These are phyloP conservation scores for Umbelopsis isabellina DNA, from an alignment of 192 early-diverging fungal genomes.

Conservation along the genomic window DNA sequence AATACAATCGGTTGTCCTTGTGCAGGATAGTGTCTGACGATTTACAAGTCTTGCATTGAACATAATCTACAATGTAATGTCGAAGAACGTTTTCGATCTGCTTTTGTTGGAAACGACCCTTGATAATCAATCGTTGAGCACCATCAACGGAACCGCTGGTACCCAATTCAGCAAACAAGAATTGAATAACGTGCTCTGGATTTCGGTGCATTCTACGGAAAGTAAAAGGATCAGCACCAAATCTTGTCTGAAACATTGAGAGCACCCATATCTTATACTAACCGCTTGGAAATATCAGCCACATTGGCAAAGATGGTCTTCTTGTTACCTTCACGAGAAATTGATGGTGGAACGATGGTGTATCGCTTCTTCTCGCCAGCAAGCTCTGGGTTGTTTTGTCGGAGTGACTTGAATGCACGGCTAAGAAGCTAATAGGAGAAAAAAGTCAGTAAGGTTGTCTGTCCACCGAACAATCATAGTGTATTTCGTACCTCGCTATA, in stretches of 20 bases:
- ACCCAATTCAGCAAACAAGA: slow-evolving; percentile 97
- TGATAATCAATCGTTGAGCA: slow-evolving; percentile 89
- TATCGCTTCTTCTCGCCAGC: slow-evolving; percentile 92
- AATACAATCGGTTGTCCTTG: slow-evolving; percentile 96
- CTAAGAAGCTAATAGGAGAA: slow-evolving; percentile 69
- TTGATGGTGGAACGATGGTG: slow-evolving; percentile 91
- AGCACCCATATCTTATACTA: slow-evolving; percentile 12
- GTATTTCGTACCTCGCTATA: slow-evolving; percentile 76
- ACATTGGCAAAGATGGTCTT: slow-evolving; percentile 97
- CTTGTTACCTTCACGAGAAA: slow-evolving; percentile 92
- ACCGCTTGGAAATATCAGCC: slow-evolving; percentile 90
- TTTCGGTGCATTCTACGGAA: slow-evolving; percentile 82
- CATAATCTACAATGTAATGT: slow-evolving; percentile 97
- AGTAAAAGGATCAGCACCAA: background rate
- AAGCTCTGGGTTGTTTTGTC: slow-evolving; percentile 92
- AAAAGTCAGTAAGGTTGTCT: background rate
- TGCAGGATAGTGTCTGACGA: slow-evolving; percentile 90
- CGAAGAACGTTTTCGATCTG: slow-evolving; percentile 98
- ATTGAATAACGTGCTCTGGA: slow-evolving; percentile 97
- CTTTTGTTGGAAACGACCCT: slow-evolving; percentile 98
- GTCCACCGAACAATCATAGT: background rate
- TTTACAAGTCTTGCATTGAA: slow-evolving; percentile 99
- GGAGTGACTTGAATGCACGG: slow-evolving; percentile 89
- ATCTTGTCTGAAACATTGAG: slow-evolving; percentile 1
- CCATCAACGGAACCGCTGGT: slow-evolving; percentile 96